Percentiles rank a stretch among this genome's conserved stretches.
Evolutionary conservation across 2,329 filamentous ascomycete species (phyloP).

Genomic region (Bipolaris gigantea): DNA sequence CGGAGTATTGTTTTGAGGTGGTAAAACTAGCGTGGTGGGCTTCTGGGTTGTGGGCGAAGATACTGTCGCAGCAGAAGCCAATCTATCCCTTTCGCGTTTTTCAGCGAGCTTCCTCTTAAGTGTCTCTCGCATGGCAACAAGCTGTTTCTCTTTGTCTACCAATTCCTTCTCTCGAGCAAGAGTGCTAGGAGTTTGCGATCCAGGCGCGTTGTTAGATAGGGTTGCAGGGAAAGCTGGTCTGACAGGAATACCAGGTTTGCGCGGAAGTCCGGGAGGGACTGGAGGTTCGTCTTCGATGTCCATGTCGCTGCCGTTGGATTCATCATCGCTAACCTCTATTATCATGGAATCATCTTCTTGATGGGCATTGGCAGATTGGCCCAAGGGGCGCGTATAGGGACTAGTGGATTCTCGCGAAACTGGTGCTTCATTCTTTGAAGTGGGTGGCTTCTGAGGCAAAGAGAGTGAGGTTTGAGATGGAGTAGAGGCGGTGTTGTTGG

Average conservation of each 20-base stretch:
- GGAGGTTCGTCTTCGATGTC: slow-evolving; percentile 62
- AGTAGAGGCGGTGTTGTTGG: slow-evolving; percentile 6
- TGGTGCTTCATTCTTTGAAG: slow-evolving; percentile 67
- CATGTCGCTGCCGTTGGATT: slow-evolving; percentile 64
- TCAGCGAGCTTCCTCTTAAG: slow-evolving; percentile 35
- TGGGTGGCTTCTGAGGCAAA: slow-evolving; percentile 57
- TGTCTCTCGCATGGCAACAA: slow-evolving; percentile 48
- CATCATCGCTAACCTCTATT: slow-evolving; percentile 82
- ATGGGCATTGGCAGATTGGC: slow-evolving; percentile 54
- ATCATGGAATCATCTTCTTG: slow-evolving; percentile 68
- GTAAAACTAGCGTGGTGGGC: slow-evolving; percentile 1
- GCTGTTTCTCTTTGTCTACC: slow-evolving; percentile 52
- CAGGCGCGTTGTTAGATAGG: slow-evolving; percentile 38
- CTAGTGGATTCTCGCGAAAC: slow-evolving; percentile 31
- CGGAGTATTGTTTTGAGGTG: slow-evolving; percentile 1
- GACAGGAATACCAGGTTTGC: slow-evolving; percentile 32
- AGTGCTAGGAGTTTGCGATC: slow-evolving; percentile 42
- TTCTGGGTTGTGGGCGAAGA: slow-evolving; percentile 4
- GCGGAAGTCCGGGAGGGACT: slow-evolving; percentile 24
- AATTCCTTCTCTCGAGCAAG: slow-evolving; percentile 48
- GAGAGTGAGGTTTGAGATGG: slow-evolving; percentile 12
- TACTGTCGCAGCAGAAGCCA: slow-evolving; percentile 20
- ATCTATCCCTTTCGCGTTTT: slow-evolving; percentile 26
- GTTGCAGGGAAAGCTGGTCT: slow-evolving; percentile 23
- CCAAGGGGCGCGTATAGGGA: slow-evolving; percentile 63